Conservation (phyloP, 306 rosid species). For the Dryas drummondii region DNA sequence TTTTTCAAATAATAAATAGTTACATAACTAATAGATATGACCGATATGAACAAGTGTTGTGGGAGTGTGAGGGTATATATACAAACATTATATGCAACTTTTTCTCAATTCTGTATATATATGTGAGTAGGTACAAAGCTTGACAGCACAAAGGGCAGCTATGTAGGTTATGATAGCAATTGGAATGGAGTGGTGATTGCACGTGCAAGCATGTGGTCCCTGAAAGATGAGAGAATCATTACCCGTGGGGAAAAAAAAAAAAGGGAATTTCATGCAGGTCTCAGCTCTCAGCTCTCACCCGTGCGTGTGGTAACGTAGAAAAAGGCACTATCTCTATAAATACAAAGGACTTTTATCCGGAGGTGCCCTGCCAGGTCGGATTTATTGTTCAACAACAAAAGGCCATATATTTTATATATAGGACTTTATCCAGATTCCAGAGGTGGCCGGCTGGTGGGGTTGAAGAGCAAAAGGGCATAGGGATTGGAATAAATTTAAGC, state of each 20-base stretch:
- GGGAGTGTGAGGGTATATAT: too few relatives aligned
- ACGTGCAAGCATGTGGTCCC: conserved; percentile 15
- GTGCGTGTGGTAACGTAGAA: not conserved
- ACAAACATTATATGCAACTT: too few relatives aligned
- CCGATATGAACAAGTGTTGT: too few relatives aligned
- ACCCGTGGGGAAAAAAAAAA: not conserved
- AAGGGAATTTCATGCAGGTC: not conserved
- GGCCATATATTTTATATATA: not conserved
- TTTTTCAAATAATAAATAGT: too few relatives aligned
- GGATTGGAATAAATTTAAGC: conserved; percentile 1
- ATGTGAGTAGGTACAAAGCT: too few relatives aligned
- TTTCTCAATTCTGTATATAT: too few relatives aligned
- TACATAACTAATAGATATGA: too few relatives aligned
- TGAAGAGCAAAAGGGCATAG: not conserved
- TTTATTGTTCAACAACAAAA: not conserved
- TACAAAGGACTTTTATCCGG: not conserved
- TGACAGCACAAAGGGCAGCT: too few relatives aligned
- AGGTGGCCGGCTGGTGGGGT: conserved; percentile 3
- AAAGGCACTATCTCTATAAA: not conserved
- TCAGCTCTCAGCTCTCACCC: not conserved
- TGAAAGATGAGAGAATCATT: conserved; percentile 11
- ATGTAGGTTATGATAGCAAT: not conserved
- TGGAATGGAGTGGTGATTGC: conserved; percentile 9
- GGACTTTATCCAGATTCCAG: not conserved
- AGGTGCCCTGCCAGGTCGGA: not conserved